Evolutionary conservation across 495 filamentous ascomycete genomes (phyloP), one percentile per base, ranked within the genome.

Genomic region (Cudoniella acicularis): DNA sequence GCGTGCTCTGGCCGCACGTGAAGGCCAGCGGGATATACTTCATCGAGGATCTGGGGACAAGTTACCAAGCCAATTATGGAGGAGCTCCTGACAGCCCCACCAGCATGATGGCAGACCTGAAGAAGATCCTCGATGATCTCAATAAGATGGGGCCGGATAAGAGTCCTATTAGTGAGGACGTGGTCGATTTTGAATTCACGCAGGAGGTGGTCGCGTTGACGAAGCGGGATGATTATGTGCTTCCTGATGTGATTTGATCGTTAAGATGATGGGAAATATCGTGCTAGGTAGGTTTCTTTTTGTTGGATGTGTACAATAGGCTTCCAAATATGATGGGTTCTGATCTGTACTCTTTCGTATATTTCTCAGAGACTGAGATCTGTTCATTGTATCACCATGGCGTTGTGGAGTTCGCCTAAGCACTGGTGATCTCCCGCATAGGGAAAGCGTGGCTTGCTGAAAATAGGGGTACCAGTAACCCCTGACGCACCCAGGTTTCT

Each of bases 1-100:
- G 52, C 13, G 52, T 24, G 11, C 40, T 62, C 2, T 62, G 47
- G 27, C 25, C 40, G 3, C 16, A 24, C 10, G 25, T 62, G 10
- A 62, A 62, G 26, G 53, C 54, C 0, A 54, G 54, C 11, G 60
- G 60, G 0, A 26, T 57, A 11, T 62, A 62, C 30, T 62, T 62
- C 54, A 43, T 25, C 16, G 60, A 62, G 40, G 60, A 62, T 51
- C 18, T 62, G 11, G 54, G n/a, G 13, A 57, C 54, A 2, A 42
- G 23, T 17, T 62, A 57, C 26, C 4, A 6, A 13, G 30, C n/a
- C 20, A 2, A 49, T 11, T 20, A 20, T 10, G 47, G 13, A 23
- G 47, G 47, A 2, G 47, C n/a, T 2, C 2, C 13, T 4, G 47
- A 20, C 13, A 2, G 20, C 13, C 13, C 20, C 3, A 21, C 18